Percentiles rank a stretch among this genome's conserved stretches.
Evolutionary conservation across 805 yeast species (phyloP).

Genomic region (Pichia membranifaciens): DNA sequence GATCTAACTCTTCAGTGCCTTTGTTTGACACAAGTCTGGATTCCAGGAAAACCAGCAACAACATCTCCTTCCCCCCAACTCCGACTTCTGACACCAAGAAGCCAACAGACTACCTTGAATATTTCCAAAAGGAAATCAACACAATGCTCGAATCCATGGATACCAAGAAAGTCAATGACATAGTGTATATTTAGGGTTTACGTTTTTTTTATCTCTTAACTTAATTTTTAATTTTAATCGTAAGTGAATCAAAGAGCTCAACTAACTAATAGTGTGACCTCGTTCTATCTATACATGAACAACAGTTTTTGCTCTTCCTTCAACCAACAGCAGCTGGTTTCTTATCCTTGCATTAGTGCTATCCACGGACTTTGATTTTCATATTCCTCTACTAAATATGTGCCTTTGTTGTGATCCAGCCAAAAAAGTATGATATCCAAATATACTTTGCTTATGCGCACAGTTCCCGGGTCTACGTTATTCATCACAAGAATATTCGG

Average conservation of each 20-base stretch:
- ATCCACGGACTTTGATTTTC: constrained; percentile 42
- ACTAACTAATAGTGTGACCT: too few species aligned
- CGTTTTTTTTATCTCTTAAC: too few species aligned
- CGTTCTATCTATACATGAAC: too few species aligned
- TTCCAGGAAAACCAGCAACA: not conserved
- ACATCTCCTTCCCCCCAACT: not conserved
- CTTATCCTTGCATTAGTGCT: constrained; percentile 12
- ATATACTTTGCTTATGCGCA: constrained; percentile 48
- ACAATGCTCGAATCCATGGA: constrained; percentile 15
- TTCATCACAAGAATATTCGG: constrained; percentile 82
- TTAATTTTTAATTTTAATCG: too few species aligned
- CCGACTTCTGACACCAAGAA: not conserved
- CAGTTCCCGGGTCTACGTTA: constrained; percentile 71
- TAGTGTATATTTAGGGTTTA: constrained; percentile 12
- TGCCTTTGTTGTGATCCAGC: constrained; percentile 39
- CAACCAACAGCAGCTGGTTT: too few species aligned
- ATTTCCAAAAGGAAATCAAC: constrained; percentile 11
- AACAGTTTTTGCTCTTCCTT: too few species aligned
- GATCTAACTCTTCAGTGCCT: not conserved
- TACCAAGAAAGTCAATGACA: constrained; percentile 16
- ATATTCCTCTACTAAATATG: constrained; percentile 36
- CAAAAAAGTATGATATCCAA: constrained; percentile 50
- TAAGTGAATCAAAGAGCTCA: too few species aligned
- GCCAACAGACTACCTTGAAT: constrained; percentile 4
- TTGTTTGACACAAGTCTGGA: not conserved